A percentile compares a stretch with the other conserved stretches of the same genome.
These are phyloP conservation scores for Rhodosorus marinus DNA, from an alignment of 23 red algal genomes.

Conservation along the genomic window DNA sequence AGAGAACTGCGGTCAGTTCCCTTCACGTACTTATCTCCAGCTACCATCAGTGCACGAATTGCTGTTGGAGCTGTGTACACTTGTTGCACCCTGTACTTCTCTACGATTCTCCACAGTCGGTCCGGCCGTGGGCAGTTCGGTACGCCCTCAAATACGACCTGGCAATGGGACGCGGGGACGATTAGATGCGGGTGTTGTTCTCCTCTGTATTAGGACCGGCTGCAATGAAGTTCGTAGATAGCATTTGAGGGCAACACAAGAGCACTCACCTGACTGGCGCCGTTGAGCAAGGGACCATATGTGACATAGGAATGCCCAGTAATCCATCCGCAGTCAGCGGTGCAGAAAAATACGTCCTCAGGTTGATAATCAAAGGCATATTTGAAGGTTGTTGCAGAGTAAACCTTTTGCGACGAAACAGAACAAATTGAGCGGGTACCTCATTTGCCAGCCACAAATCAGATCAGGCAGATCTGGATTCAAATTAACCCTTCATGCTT, in stretches of 20 bases:
- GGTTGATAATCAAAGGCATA: conserved; percentile 88
- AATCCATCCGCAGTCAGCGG: conserved; percentile 98
- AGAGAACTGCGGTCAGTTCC: conserved; percentile 19
- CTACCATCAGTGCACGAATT: conserved; percentile 74
- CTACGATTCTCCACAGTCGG: conserved; percentile 81
- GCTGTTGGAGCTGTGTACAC: conserved; percentile 96
- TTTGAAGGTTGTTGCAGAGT: conserved; percentile 70
- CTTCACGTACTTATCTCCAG: conserved; percentile 48
- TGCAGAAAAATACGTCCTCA: conserved; percentile 90
- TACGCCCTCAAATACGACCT: conserved; percentile 87
- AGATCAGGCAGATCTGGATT: too few relatives aligned
- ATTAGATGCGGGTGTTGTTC: too few relatives aligned
- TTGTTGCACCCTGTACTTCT: conserved; percentile 51
- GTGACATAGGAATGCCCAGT: conserved; percentile 93
- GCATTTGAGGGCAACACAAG: too few relatives aligned
- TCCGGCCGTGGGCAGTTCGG: conserved; percentile 66
- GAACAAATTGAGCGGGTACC: too few relatives aligned
- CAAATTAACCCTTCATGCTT: too few relatives aligned
- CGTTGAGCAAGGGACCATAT: conserved; percentile 89
- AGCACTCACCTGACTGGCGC: conserved; percentile 82
- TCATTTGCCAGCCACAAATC: too few relatives aligned
- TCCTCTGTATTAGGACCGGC: too few relatives aligned
- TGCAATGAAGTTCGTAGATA: too few relatives aligned
- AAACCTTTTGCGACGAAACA: too few relatives aligned
- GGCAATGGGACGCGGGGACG: too few relatives aligned